Percentiles rank a stretch among this genome's conserved stretches.
phyloP scores from a whole-genome alignment of 139 green algal species.

The Astrephomene gubernaculifera region DNA sequence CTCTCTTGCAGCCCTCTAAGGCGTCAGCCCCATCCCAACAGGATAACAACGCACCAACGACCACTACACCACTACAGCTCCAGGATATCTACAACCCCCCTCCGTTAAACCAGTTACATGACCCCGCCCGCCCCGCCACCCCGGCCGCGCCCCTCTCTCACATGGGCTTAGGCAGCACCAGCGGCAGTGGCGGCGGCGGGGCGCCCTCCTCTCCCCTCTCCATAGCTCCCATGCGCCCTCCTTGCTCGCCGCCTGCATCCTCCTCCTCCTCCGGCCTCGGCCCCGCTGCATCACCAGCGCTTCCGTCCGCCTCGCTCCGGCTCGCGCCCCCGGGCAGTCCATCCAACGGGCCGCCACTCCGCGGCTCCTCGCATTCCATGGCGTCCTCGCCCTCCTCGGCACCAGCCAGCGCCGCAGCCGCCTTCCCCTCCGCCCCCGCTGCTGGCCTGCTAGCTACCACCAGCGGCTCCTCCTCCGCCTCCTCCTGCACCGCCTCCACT shows the following conservation, averaged over 20 bases:
- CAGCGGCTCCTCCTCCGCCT: too few species aligned
- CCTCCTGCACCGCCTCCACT: too few species aligned
- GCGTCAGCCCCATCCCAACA: too few species aligned
- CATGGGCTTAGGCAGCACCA: background rate
- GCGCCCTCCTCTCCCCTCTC: background rate
- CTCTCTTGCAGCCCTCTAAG: too few species aligned
- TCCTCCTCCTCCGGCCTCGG: background rate
- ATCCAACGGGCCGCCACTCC: background rate
- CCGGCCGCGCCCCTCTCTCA: background rate
- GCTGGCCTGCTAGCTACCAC: too few species aligned
- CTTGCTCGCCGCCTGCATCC: background rate
- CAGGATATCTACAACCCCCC: background rate
- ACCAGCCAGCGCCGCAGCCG: too few species aligned
- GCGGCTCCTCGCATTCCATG: constrained; percentile 15
- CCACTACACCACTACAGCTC: background rate
- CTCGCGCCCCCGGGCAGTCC: background rate
- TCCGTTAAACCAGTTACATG: too few species aligned
- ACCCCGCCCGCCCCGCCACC: background rate
- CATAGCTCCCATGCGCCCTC: background rate
- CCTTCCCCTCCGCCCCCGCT: too few species aligned
- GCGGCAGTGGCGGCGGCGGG: background rate
- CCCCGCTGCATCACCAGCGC: background rate
- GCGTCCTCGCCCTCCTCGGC: background rate
- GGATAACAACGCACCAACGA: too few species aligned
- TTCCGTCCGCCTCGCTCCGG: background rate